A percentile compares a stretch with the other conserved stretches of the same genome.
These are phyloP conservation scores for Populus pruinosa DNA, from an alignment of 345 rosid species.

Conservation along the genomic window DNA sequence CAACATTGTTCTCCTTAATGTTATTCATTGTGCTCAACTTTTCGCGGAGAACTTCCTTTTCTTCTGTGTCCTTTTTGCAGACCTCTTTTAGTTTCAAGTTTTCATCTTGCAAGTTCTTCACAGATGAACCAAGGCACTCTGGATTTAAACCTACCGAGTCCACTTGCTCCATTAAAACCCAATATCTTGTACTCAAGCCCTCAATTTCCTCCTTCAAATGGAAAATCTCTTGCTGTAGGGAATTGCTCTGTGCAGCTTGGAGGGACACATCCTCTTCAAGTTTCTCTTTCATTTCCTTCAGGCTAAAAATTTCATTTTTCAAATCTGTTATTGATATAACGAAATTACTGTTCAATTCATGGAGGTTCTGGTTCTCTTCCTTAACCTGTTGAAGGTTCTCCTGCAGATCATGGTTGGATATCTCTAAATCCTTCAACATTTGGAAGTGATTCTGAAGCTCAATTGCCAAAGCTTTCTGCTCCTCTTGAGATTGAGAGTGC, in stretches of 20 bases:
- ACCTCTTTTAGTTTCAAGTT: constrained; percentile 23
- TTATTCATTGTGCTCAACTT: constrained; percentile 56
- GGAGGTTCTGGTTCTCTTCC: constrained; percentile 30
- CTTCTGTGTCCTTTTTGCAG: constrained; percentile 18
- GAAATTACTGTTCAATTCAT: constrained; percentile 46
- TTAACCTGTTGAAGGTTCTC: constrained; percentile 45
- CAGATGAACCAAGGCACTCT: constrained; percentile 15
- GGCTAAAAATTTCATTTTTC: constrained; percentile 34
- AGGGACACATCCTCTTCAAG: constrained; percentile 19
- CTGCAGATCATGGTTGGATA: constrained; percentile 41
- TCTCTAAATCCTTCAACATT: constrained; percentile 27
- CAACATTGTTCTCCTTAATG: constrained; percentile 52
- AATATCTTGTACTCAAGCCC: constrained; percentile 23
- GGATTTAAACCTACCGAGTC: constrained; percentile 22
- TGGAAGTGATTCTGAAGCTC: constrained; percentile 28
- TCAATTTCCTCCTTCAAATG: constrained; percentile 29
- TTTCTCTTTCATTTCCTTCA: constrained; percentile 29
- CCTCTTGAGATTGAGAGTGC: constrained; percentile 34
- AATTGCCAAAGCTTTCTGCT: constrained; percentile 26
- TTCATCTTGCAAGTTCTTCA: constrained; percentile 25
- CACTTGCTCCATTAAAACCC: constrained; percentile 24
- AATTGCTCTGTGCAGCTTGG: constrained; percentile 20
- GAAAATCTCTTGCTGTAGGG: constrained; percentile 24
- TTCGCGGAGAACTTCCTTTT: constrained; percentile 28
- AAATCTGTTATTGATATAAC: constrained; percentile 39